Evolutionary conservation across 1,139 yeast genomes (phyloP).

Genomic region (Sugiyamaella pinicola): DNA sequence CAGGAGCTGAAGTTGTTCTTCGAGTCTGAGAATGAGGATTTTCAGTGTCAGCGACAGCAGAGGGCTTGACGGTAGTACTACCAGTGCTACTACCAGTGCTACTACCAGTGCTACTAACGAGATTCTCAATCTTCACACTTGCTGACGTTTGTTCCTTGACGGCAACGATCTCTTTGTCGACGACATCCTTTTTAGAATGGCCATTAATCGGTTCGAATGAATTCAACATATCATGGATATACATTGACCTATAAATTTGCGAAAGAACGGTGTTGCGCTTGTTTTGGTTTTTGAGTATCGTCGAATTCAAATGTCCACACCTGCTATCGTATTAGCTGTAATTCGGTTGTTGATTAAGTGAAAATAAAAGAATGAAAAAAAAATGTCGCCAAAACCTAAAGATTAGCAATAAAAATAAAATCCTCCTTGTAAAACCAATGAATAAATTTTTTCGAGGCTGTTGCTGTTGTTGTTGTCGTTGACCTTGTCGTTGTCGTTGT

Average conservation of each 20-base stretch:
- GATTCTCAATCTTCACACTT: neutral
- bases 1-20: neutral
- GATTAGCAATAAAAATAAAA: too few species aligned
- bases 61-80: neutral
- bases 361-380: neutral
- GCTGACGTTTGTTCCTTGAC: too few species aligned
- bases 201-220: conserved; percentile 21
- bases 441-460: too few species aligned
- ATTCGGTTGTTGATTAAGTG: too few species aligned
- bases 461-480: neutral
- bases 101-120: conserved; percentile 1
- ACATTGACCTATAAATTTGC: conserved; percentile 17
- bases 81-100: neutral
- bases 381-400: too few species aligned
- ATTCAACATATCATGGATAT: conserved; percentile 20
- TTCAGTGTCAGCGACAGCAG: neutral
- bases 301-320: too few species aligned
- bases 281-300: too few species aligned
- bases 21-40: neutral
- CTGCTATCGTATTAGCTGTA: too few species aligned
- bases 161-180: too few species aligned
- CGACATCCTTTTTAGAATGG: conserved; percentile 11
- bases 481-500: neutral
- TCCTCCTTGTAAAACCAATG: too few species aligned
- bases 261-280: too few species aligned